A percentile compares a stretch with the other conserved stretches of the same genome.
These are phyloP conservation scores for Hymenoscyphus occultus DNA, from an alignment of 2,329 filamentous ascomycete species.

Conservation along the genomic window DNA sequence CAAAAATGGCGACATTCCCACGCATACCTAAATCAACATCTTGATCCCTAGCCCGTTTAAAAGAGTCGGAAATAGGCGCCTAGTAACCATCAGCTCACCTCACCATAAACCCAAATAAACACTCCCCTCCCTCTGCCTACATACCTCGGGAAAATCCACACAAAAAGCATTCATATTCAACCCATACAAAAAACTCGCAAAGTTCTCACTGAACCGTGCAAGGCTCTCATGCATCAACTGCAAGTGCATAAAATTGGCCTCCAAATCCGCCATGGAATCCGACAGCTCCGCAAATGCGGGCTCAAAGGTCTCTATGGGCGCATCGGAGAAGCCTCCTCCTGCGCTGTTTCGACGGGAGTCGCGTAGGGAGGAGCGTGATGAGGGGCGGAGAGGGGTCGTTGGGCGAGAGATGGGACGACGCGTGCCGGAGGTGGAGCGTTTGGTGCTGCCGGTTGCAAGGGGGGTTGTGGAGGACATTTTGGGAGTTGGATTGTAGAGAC, in stretches of 20 bases:
- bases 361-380: slow-evolving; percentile 80
- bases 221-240: slow-evolving; percentile 96
- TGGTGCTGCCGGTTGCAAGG: slow-evolving; percentile 28
- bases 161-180: slow-evolving; percentile 99
- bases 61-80: slow-evolving; percentile 83
- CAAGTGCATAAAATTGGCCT: slow-evolving; percentile 96
- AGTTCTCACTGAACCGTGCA: slow-evolving; percentile 90
- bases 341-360: slow-evolving; percentile 61
- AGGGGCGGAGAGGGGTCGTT: slow-evolving; percentile 86
- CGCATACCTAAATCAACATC: slow-evolving; percentile 48
- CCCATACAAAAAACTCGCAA: slow-evolving; percentile 91
- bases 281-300: slow-evolving; percentile 90
- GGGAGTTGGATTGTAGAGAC: slow-evolving; percentile 13
- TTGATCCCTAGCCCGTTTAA: slow-evolving; percentile 61
- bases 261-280: slow-evolving; percentile 90
- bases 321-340: slow-evolving; percentile 48
- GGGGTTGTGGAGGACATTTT: slow-evolving; percentile 32
- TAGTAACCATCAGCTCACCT: slow-evolving; percentile 37
- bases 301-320: slow-evolving; percentile 79
- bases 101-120: background rate
- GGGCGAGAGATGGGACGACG: slow-evolving; percentile 51
- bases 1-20: background rate
- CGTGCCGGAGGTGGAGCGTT: slow-evolving; percentile 30
- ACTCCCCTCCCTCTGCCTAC: background rate
- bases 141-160: slow-evolving; percentile 92